phyloP scores from a whole-genome alignment of 768 basidiomycete genomes.

The Mycena pura region DNA sequence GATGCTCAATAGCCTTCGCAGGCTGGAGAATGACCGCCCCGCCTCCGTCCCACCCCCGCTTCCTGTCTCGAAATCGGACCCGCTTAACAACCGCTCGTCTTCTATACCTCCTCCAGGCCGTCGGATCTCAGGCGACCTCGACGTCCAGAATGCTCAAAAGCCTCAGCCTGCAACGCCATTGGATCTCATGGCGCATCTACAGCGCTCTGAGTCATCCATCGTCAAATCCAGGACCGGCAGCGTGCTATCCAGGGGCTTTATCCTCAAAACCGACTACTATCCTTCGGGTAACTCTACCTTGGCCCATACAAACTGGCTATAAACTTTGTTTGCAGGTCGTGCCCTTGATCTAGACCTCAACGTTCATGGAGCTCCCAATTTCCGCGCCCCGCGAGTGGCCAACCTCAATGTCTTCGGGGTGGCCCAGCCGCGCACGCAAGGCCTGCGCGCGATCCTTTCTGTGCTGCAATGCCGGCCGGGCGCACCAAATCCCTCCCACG shows the following conservation, averaged over 20 bases:
- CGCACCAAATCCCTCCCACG: slow-evolving; percentile 67
- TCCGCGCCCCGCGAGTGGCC: slow-evolving; percentile 80
- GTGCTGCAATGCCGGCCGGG: slow-evolving; percentile 79
- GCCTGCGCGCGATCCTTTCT: slow-evolving; percentile 88
- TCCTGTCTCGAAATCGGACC: slow-evolving; percentile 22
- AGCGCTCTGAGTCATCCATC: slow-evolving; percentile 72
- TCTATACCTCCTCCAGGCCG: slow-evolving; percentile 29
- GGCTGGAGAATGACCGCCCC: slow-evolving; percentile 17
- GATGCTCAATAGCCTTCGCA: slow-evolving; percentile 28
- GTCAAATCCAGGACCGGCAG: slow-evolving; percentile 86
- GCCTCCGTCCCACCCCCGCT: slow-evolving; percentile 24
- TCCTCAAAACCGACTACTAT: slow-evolving; percentile 93
- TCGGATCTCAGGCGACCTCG: slow-evolving; percentile 16
- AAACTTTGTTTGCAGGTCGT: slow-evolving; percentile 59
- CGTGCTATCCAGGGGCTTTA: slow-evolving; percentile 87
- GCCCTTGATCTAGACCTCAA: slow-evolving; percentile 91
- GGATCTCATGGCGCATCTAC: slow-evolving; percentile 68
- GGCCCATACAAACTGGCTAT: background rate
- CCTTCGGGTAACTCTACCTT: slow-evolving; percentile 61
- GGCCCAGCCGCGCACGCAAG: slow-evolving; percentile 93
- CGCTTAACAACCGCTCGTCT: slow-evolving; percentile 28
- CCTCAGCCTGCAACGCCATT: slow-evolving; percentile 40
- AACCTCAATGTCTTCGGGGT: slow-evolving; percentile 93
- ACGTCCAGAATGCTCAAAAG: slow-evolving; percentile 6
- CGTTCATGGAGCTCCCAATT: slow-evolving; percentile 95